A percentile compares a stretch with the other conserved stretches of the same genome.
Conservation (phyloP, 129 eudicot species). For the Tanacetum coccineum region DNA sequence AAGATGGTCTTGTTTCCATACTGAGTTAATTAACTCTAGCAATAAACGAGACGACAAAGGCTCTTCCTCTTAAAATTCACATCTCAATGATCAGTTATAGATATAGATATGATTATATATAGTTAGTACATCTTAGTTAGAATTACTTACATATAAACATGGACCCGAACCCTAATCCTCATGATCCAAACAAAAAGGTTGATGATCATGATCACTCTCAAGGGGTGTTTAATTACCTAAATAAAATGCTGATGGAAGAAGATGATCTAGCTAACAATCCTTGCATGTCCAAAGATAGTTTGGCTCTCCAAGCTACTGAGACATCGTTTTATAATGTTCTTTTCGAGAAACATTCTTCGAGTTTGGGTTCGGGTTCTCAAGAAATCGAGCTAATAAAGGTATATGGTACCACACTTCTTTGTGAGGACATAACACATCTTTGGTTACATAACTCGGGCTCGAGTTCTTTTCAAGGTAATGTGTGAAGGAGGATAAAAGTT, state of each 20-base stretch:
- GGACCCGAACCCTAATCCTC: neutral
- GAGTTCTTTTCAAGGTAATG: too few relatives aligned
- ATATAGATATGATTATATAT: too few relatives aligned
- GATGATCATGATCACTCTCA: constrained; percentile 12
- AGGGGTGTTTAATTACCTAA: constrained; percentile 42
- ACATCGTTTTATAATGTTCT: constrained; percentile 22
- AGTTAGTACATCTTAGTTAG: too few relatives aligned
- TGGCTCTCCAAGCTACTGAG: constrained; percentile 34
- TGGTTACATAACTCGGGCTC: neutral
- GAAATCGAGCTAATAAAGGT: constrained; percentile 7
- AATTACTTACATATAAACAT: too few relatives aligned
- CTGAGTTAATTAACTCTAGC: too few relatives aligned
- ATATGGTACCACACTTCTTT: constrained; percentile 24
- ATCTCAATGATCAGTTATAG: too few relatives aligned
- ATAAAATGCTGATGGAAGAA: constrained; percentile 56
- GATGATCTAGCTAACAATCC: constrained; percentile 45
- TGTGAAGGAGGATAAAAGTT: too few relatives aligned
- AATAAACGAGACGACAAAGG: too few relatives aligned
- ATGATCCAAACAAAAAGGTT: too few relatives aligned
- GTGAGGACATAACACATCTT: constrained; percentile 21
- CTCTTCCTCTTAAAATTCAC: too few relatives aligned
- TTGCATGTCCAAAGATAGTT: constrained; percentile 37
- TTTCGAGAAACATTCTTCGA: neutral
- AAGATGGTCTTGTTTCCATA: too few relatives aligned
- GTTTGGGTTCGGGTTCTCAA: neutral